phyloP scores from a whole-genome alignment of 2,329 filamentous ascomycete genomes.

The Fusarium udum region DNA sequence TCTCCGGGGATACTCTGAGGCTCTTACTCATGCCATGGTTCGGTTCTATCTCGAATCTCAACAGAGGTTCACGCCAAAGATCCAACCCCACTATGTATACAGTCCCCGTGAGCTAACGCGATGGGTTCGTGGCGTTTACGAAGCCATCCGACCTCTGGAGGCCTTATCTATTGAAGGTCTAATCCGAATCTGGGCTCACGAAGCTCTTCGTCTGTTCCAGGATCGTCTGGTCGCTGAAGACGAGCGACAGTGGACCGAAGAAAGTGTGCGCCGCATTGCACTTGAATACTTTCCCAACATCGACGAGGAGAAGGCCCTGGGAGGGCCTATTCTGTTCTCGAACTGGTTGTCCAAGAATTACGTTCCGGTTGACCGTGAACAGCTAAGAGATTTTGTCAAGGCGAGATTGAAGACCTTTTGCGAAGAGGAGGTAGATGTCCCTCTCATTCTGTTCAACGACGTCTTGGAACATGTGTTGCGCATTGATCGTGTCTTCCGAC shows the following conservation, averaged over 20 bases:
- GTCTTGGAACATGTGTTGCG: slow-evolving; percentile 97
- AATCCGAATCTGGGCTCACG: slow-evolving; percentile 97
- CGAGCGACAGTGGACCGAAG: slow-evolving; percentile 93
- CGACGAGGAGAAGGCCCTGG: slow-evolving; percentile 86
- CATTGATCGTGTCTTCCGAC: slow-evolving; percentile 97
- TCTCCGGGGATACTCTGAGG: slow-evolving; percentile 92
- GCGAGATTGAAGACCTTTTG: slow-evolving; percentile 97
- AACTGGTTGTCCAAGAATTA: slow-evolving; percentile 99
- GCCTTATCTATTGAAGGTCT: slow-evolving; percentile 88
- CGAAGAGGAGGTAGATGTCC: slow-evolving; percentile 98
- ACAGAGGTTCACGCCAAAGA: slow-evolving; percentile 91
- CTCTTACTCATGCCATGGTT: slow-evolving; percentile 97
- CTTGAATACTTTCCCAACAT: slow-evolving; percentile 95
- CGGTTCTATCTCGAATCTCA: slow-evolving; percentile 96
- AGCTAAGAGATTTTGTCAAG: slow-evolving; percentile 96
- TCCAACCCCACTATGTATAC: slow-evolving; percentile 99
- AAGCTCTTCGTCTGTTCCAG: slow-evolving; percentile 94
- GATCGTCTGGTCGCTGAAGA: slow-evolving; percentile 95
- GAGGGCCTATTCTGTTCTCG: slow-evolving; percentile 94
- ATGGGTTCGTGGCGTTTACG: slow-evolving; percentile 97
- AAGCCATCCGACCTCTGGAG: slow-evolving; percentile 93
- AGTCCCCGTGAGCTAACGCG: slow-evolving; percentile 97
- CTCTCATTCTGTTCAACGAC: slow-evolving; percentile 98
- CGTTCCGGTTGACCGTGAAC: slow-evolving; percentile 93
- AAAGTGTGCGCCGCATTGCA: slow-evolving; percentile 85